Base-by-base conservation (phyloP, 257 asterid species). In the Solanum infundibuliforme region DNA sequence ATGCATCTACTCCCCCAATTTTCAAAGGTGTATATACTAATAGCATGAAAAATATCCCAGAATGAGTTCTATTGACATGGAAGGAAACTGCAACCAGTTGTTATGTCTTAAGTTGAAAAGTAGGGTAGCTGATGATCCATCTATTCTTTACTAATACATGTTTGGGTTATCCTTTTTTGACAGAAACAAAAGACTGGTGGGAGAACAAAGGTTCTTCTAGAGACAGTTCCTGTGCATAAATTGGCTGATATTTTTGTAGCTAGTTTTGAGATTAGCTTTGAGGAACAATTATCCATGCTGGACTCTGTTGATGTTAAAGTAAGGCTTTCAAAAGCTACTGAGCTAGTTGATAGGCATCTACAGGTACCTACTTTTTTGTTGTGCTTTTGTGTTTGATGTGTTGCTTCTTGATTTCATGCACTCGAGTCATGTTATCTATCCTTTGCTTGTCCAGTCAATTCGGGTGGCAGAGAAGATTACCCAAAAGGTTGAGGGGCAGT, bases 181-280 rank as follows among this genome's bases (percentile, higher is more conserved):
- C 83, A 97, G 99, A 97, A 96, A 92, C 99, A 97, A 94, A 96
- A 97, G 92, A 96, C 98, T 48, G 98, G 97, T 18, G 98, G 98
- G 71, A 95, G 95, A 90, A 94, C 98, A 25, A 97, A 97, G 90
- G 98, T 94, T 90, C 98, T 97, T 88, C 93, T 97, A 90, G 99
- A 97, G 93, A 97, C 98, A 60, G 98, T 97, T 89, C 99, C 98
- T 48, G 96, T 97, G 86, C 99, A 96, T 92, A 96, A 96, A 90
- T 92, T 97, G 92, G 99, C 99, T 90, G 99, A 97, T 92, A 97
- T 97, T 65, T 97, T 97, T 91, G 99, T 96, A 29, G 98, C 99
- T 89, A 97, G 99, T 92, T 97, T 96, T 79, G 99, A 97, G 88
- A 96, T 97, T 91, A 95, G 98, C 94, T 97, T 97, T 69, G 98